Base-by-base conservation (phyloP, 495 filamentous ascomycete species). In the Coniosporium apollinis region DNA sequence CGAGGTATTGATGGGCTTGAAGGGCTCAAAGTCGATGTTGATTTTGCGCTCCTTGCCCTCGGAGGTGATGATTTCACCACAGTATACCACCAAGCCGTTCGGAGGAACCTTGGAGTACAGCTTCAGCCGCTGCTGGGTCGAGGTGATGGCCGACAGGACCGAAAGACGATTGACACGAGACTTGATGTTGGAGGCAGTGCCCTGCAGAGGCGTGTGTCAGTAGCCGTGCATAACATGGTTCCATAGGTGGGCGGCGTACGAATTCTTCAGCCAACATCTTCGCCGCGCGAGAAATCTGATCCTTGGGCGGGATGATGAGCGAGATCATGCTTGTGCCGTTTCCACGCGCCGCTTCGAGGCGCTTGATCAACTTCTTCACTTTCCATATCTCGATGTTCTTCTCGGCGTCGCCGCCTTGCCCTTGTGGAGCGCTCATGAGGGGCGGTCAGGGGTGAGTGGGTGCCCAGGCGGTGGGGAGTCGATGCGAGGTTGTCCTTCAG, bases 201-300 rank as follows among this genome's bases (percentile, higher is more conserved):
- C 89, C 50, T 51, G 36, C n/a, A 1, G 25, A 11, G 10, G 37
- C 33, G 15, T 19, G 14, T 38, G 25, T 16, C 19, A 14, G 19
- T 33, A 17, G 24, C 32, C 13, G 22, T 34, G 30, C 20, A 28
- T 19, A n/a, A 21, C 1, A 30, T 15, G 9, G 17, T n/a, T n/a
- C n/a, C n/a, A n/a, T n/a, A n/a, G n/a, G n/a, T 19, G 5, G 33
- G 11, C 19, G 41, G 66, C 81, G 46, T 67, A 92, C 85, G 54
- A 86, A 94, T 79, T 94, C 87, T 94, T 97, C 89, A 61, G 89
- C 89, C 73, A 97, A 77, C 89, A 97, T 97, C 69, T 93, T 94
- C 26, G 91, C 83, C 24, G 83, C 82, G 41, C 89, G 74, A 9
- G 91, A 94, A 33, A 97, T 71, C 60, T 97, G 89, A 60, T 94